Conservation (phyloP, 2,329 filamentous ascomycete genomes). For the Sarocladium strictum region DNA sequence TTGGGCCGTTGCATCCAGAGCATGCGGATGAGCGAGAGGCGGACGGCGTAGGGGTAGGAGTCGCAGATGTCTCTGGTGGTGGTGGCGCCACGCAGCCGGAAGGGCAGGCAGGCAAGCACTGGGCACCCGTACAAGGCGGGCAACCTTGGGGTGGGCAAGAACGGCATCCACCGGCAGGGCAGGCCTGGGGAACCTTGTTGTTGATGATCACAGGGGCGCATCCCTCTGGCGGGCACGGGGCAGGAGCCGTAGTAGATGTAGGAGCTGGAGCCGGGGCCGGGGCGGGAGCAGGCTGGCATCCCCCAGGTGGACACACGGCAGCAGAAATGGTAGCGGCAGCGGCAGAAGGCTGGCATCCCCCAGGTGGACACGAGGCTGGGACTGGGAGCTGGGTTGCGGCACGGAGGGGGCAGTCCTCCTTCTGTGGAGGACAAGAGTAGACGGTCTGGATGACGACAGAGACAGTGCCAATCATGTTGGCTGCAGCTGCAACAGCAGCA, state of each 20-base stretch:
- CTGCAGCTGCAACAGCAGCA: background rate
- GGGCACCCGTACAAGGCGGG: conserved; percentile 2
- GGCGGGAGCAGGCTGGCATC: background rate
- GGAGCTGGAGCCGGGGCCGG: background rate
- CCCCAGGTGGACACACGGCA: background rate
- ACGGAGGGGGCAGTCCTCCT: background rate
- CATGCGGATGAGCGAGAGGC: too few species aligned
- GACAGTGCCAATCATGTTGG: background rate
- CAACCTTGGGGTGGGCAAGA: conserved; percentile 5
- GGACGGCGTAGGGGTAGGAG: background rate
- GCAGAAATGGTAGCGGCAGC: background rate
- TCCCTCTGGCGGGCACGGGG: background rate
- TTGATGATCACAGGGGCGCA: background rate
- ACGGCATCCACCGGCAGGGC: conserved; percentile 7
- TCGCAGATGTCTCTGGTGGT: conserved; percentile 10
- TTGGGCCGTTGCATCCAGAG: background rate
- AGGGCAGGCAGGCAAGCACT: conserved; percentile 6
- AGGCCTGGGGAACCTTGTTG: background rate
- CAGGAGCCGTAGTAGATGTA: background rate
- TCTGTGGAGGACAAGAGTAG: conserved; percentile 11
- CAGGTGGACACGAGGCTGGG: background rate
- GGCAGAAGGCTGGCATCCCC: background rate
- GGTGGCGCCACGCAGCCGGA: conserved; percentile 9
- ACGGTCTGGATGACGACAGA: background rate
- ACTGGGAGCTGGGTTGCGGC: background rate